phyloP scores from a whole-genome alignment of 352 stramenopile genomes.

The Globisporangium spinosum region DNA sequence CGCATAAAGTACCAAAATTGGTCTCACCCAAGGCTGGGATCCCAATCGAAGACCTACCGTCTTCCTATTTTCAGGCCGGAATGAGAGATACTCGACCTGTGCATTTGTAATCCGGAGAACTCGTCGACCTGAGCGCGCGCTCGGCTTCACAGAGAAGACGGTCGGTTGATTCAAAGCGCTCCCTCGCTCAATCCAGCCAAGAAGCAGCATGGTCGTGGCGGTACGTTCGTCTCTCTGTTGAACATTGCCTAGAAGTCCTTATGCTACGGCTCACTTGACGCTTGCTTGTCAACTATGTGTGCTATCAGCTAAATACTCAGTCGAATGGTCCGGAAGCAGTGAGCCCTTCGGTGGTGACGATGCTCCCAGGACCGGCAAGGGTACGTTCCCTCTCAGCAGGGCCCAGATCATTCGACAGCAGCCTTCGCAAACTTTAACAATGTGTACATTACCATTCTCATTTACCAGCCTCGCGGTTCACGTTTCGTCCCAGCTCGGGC shows the following conservation, averaged over 20 bases:
- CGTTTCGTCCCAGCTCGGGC: conserved; percentile 4
- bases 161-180: too few relatives aligned
- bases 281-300: background rate
- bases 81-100: background rate
- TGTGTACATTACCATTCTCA: background rate
- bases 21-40: background rate
- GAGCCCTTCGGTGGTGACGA: conserved; percentile 11
- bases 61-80: background rate
- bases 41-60: background rate
- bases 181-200: background rate
- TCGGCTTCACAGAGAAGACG: background rate
- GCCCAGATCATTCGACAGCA: background rate
- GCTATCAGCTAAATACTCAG: background rate
- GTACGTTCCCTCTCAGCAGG: background rate
- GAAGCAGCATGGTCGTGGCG: background rate
- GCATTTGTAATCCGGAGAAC: background rate
- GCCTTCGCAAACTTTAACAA: background rate
- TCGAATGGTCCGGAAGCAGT: background rate
- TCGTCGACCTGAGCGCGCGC: background rate
- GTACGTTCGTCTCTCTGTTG: background rate
- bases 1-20: background rate
- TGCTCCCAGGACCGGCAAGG: background rate
- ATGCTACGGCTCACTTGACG: background rate
- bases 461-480: conserved; percentile 5
- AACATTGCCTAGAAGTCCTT: background rate